Evolutionary conservation across 805 yeast species (phyloP), one percentile per base, ranked within the genome.

Genomic region (Ogataea siamensis): DNA sequence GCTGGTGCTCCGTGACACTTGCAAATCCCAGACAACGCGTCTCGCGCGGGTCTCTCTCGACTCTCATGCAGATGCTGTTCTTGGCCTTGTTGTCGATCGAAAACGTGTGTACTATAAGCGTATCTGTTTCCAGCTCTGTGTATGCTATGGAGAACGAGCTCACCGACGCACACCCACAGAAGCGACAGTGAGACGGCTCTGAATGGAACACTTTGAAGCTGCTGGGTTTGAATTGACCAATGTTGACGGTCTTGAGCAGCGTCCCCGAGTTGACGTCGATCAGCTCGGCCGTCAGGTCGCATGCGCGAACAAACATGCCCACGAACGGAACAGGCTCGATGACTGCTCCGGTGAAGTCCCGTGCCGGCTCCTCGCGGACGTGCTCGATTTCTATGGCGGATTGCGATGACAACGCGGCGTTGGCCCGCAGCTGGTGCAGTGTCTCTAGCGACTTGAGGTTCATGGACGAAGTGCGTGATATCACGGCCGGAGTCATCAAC

Each of bases 1-100:
- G 76, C 41, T 76, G 82, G 34, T 76, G 78, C 53, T 87, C 95
- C 13, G 73, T 68, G 6, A 78, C 87, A 1, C 83, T 76, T 37
- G 80, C 86, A 56, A 87, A 84, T 18, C 96, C 96, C 27, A 83
- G 69, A 63, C 96, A 87, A 66, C 96, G 76, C 25, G 86, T 85
- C 62, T 87, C 96, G 52, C 95, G 74, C 2, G 91, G 87, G 61
- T 87, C 96, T 73, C 96, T 82, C 61, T 87, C 96, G 26, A 85
- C 94, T 60, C 96, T 76, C 39, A 87, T 62, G 59, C 96, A 87
- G 27, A 87, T 87, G 49, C 76, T 81, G 40, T 77, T 83, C 53
- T 84, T 83, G 7, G 94, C 87, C 40, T 80, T 70, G 54, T 83
- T 83, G 43, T 80, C 85, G 31, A 81, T 76, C 29, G 75, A 75